Evolutionary conservation across 208 protist species (phyloP).

Genomic region (Endotrypanum monterogeii): DNA sequence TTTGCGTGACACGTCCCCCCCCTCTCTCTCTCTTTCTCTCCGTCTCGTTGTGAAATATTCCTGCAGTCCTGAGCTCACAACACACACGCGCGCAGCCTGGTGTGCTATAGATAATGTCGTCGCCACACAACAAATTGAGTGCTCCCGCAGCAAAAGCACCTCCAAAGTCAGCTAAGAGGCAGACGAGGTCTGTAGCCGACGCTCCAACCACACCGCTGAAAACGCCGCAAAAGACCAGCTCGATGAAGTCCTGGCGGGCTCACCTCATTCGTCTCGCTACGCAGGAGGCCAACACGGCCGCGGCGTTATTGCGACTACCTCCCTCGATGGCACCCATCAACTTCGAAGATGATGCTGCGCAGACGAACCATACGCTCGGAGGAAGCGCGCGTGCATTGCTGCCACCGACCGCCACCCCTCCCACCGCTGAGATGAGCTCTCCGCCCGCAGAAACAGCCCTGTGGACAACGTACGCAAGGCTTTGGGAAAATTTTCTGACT

Average conservation of each 20-base stretch:
- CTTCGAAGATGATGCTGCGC: not conserved
- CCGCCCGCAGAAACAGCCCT: not conserved
- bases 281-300: conserved; percentile 14
- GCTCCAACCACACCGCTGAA: not conserved
- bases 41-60: too few species aligned
- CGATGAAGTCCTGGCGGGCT: not conserved
- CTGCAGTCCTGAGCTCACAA: not conserved
- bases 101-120: not conserved
- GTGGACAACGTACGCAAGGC: conserved; percentile 1
- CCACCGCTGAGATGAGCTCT: not conserved
- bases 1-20: too few species aligned
- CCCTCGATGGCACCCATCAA: not conserved
- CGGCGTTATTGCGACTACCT: conserved; percentile 5
- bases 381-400: not conserved
- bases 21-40: too few species aligned
- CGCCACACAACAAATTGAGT: not conserved
- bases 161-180: not conserved
- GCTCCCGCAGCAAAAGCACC: not conserved
- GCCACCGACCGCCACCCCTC: not conserved
- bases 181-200: not conserved
- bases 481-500: conserved; percentile 5
- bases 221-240: not conserved
- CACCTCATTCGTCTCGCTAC: conserved; percentile 20
- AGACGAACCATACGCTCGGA: not conserved
- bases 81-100: not conserved